phyloP scores from a whole-genome alignment of 495 filamentous ascomycete species.

The Cetradonia linearis region DNA sequence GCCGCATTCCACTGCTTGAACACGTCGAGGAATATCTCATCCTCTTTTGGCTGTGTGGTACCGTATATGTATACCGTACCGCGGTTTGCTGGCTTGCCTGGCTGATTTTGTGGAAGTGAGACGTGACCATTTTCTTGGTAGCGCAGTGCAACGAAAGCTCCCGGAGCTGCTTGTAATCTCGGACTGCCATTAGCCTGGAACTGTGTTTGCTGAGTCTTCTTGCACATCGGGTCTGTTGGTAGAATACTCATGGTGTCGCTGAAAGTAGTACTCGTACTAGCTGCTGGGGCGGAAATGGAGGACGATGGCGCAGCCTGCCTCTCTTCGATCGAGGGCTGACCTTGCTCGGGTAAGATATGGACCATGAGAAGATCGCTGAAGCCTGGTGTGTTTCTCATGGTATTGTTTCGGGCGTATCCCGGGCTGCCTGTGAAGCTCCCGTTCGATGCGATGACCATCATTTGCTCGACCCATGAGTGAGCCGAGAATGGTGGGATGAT shows the following conservation, averaged over 20 bases:
- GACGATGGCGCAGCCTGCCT: constrained; percentile 11
- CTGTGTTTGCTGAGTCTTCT: constrained; percentile 40
- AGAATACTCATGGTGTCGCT: constrained; percentile 31
- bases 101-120: constrained; percentile 48
- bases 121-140: constrained; percentile 89
- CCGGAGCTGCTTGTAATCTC: constrained; percentile 54
- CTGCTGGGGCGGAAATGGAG: not conserved
- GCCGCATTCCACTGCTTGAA: constrained; percentile 63
- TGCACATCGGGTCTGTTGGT: constrained; percentile 43
- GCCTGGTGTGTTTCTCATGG: constrained; percentile 37
- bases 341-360: constrained; percentile 40
- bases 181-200: constrained; percentile 47
- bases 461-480: constrained; percentile 73
- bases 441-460: constrained; percentile 57
- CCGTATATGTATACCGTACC: constrained; percentile 78
- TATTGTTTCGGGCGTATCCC: constrained; percentile 59
- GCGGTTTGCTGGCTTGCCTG: constrained; percentile 53
- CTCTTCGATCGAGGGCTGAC: constrained; percentile 24
- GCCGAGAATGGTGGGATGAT: constrained; percentile 35
- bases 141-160: constrained; percentile 58
- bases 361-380: constrained; percentile 43
- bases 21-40: constrained; percentile 57
- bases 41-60: constrained; percentile 51
- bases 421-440: constrained; percentile 59
- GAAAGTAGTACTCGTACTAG: constrained; percentile 23